These are phyloP conservation scores for Ailanthus altissimus DNA, from an alignment of 345 rosid genomes.

Conservation along the genomic window DNA sequence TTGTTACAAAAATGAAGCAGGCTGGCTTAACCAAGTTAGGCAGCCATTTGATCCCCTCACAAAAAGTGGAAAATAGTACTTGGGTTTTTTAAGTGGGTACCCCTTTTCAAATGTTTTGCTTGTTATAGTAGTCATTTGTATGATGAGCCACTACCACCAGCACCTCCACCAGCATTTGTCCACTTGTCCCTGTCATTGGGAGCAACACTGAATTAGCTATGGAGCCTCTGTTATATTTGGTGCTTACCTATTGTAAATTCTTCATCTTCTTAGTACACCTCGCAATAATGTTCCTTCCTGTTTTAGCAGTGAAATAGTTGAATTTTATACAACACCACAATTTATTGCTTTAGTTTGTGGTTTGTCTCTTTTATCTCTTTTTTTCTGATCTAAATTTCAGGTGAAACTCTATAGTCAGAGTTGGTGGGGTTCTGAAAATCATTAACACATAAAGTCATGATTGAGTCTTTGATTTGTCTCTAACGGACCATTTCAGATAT, in stretches of 20 bases:
- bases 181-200: slow-evolving; percentile 39
- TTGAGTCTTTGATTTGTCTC: slow-evolving; percentile 38
- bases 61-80: slow-evolving; percentile 29
- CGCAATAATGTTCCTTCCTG: slow-evolving; percentile 14
- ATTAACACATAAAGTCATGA: slow-evolving; percentile 34
- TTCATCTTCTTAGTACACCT: slow-evolving; percentile 17
- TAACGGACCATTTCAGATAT: slow-evolving; percentile 41
- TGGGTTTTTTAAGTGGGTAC: slow-evolving; percentile 33
- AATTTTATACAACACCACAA: not conserved
- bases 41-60: slow-evolving; percentile 17
- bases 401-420: slow-evolving; percentile 16
- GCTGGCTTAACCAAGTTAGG: slow-evolving; percentile 14
- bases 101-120: slow-evolving; percentile 38
- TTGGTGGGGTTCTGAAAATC: slow-evolving; percentile 34
- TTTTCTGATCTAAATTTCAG: slow-evolving; percentile 16
- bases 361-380: not conserved
- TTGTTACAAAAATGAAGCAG: slow-evolving; percentile 24
- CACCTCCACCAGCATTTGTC: slow-evolving; percentile 67
- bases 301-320: not conserved
- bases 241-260: not conserved
- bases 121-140: slow-evolving; percentile 31
- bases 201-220: slow-evolving; percentile 33
- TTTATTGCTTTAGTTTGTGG: not conserved
- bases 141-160: slow-evolving; percentile 61
- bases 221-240: slow-evolving; percentile 20